Conservation (phyloP, 2,329 filamentous ascomycete species). For the Aspergillus sp. region DNA sequence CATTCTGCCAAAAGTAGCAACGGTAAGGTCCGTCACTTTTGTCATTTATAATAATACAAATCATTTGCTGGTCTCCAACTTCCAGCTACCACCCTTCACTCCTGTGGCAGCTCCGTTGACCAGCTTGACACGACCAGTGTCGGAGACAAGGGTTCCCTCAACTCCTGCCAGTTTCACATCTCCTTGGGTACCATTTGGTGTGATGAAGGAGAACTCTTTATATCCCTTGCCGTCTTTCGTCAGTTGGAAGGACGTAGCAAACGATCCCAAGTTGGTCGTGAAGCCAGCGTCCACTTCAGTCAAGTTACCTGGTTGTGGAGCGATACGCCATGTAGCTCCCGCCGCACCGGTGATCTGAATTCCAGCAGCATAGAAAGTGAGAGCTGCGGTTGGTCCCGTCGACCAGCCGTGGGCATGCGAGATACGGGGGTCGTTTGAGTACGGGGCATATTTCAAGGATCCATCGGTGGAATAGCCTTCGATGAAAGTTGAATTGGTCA, state of each 20-base stretch:
- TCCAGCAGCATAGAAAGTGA: conserved; percentile 41
- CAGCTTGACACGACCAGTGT: conserved; percentile 4
- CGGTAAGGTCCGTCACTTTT: too few species aligned
- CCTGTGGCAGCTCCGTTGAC: conserved; percentile 4
- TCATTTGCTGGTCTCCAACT: background rate
- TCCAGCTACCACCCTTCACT: conserved; percentile 6
- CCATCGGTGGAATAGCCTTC: conserved; percentile 48
- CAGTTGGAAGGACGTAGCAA: conserved; percentile 12
- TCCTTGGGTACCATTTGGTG: conserved; percentile 5
- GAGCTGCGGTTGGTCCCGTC: conserved; percentile 43
- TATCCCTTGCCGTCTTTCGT: background rate
- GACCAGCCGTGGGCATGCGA: conserved; percentile 50
- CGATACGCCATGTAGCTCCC: conserved; percentile 33
- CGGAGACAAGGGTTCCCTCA: conserved; percentile 5
- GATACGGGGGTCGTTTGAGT: conserved; percentile 45
- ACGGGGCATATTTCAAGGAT: conserved; percentile 46
- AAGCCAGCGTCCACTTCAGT: conserved; percentile 34
- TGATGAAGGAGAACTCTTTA: conserved; percentile 2
- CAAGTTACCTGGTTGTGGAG: conserved; percentile 32
- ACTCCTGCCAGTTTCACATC: conserved; percentile 5
- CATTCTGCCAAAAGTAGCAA: too few species aligned
- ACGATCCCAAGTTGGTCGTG: conserved; percentile 31
- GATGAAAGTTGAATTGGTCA: conserved; percentile 51
- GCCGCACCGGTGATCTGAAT: conserved; percentile 34
- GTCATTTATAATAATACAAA: too few species aligned